phyloP scores from a whole-genome alignment of 352 stramenopile species.

The Globisporangium okanoganense region DNA sequence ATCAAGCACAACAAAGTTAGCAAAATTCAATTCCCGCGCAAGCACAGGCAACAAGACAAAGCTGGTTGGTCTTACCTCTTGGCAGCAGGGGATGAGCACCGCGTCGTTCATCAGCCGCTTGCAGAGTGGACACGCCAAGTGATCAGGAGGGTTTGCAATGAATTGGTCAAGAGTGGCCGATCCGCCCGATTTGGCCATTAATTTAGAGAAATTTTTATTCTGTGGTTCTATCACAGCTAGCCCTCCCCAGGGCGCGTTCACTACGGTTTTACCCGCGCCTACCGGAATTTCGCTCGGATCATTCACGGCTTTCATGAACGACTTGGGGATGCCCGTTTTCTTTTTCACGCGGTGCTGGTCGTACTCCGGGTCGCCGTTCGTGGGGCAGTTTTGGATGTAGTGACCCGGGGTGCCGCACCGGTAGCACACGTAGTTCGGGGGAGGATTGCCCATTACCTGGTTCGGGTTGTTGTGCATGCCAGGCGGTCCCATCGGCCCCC shows the following conservation, averaged over 20 bases:
- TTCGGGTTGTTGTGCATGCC: constrained; percentile 14
- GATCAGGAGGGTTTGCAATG: constrained; percentile 86
- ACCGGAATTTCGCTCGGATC: constrained; percentile 82
- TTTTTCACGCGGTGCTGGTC: constrained; percentile 88
- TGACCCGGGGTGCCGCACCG: constrained; percentile 79
- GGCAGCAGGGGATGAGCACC: constrained; percentile 84
- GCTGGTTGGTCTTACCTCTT: constrained; percentile 62
- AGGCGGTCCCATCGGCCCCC: constrained; percentile 39
- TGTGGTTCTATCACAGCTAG: constrained; percentile 89
- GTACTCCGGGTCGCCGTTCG: constrained; percentile 84
- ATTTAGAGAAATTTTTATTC: constrained; percentile 92
- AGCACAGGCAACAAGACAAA: constrained; percentile 10
- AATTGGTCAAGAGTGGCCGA: constrained; percentile 89
- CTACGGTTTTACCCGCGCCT: constrained; percentile 81
- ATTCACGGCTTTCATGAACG: constrained; percentile 86
- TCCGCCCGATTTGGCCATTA: constrained; percentile 85
- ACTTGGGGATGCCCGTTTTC: constrained; percentile 86
- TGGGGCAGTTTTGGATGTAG: constrained; percentile 88
- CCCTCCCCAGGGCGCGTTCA: constrained; percentile 80
- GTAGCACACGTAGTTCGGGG: constrained; percentile 84
- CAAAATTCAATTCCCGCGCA: not conserved
- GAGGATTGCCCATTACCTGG: constrained; percentile 53
- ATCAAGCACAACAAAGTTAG: constrained; percentile 8
- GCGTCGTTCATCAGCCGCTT: constrained; percentile 86
- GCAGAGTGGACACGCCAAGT: constrained; percentile 87